Conservation (phyloP, 768 basidiomycete genomes). For the Flagelloscypha sp. region DNA sequence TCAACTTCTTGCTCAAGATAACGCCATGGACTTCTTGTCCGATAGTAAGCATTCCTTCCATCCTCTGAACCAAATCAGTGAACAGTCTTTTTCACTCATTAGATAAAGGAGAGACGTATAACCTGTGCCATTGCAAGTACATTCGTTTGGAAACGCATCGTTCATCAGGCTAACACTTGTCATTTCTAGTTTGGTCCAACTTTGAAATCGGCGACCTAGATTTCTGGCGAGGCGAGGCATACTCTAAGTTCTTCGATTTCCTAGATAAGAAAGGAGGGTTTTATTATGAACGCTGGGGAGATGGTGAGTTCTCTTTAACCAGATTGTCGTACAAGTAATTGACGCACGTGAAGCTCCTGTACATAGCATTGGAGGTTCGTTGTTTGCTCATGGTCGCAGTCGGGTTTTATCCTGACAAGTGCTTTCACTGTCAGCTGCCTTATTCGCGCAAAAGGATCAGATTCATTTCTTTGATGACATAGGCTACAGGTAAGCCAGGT, state of each 20-base stretch:
- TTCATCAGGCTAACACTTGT: slow-evolving; percentile 9
- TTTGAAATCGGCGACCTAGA: slow-evolving; percentile 71
- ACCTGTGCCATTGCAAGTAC: slow-evolving; percentile 66
- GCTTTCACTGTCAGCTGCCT: no score
- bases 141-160: slow-evolving; percentile 25
- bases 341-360: slow-evolving; percentile 46
- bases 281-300: slow-evolving; percentile 46
- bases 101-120: slow-evolving; percentile 69
- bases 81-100: no score
- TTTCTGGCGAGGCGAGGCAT: slow-evolving; percentile 59
- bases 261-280: slow-evolving; percentile 59
- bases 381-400: no score
- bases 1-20: slow-evolving; percentile 51
- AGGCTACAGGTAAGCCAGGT: slow-evolving; percentile 53
- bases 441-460: slow-evolving; percentile 59
- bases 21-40: slow-evolving; percentile 75
- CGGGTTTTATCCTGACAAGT: no score
- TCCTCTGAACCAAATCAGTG: no score
- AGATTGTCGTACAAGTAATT: slow-evolving; percentile 4
- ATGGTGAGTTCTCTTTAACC: not conserved
- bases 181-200: slow-evolving; percentile 40
- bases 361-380: slow-evolving; percentile 39
- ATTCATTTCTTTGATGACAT: slow-evolving; percentile 74
- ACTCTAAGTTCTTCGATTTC: slow-evolving; percentile 56
- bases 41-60: no score